Base-by-base conservation (phyloP, 176 grass and related monocot species). In the Avena sativa region DNA sequence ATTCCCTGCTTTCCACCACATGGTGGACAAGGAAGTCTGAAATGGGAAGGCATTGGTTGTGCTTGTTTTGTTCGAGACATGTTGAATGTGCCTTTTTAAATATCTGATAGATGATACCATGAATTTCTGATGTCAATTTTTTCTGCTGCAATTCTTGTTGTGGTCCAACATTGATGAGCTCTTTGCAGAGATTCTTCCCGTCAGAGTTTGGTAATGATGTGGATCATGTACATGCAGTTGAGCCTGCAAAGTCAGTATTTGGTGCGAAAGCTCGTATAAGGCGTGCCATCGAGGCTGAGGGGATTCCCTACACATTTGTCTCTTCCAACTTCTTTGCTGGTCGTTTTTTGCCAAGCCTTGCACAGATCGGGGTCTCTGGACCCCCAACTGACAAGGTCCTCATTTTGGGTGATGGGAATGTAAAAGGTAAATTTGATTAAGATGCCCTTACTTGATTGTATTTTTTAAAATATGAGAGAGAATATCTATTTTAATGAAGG, bases 201-300 rank as follows among this genome's bases (percentile, higher is more conserved):
- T 89, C 87, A 5, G 87, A 89, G 67, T 89, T 46, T 79, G 87
- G 87, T 72, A 89, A 89, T 85, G 87, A 89, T 74, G 87, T 85
- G 57, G 81, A 89, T 55, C 75, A 23, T 40, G 56, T 80, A 20
- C 81, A 84, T 65, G 81, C 87, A 0, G 76, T 89, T 32, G 81
- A 89, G 56, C 82, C 87, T 88, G 87, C 81, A 71, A 84, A 88
- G 46, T 61, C 74, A 4, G 23, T 78, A 1, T 88, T 52, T 25
- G 62, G 81, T 71, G 13, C 0, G 19, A 88, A 88, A 78, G 81
- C 87, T 79, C 43, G 40, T 71, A 25, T 88, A 71, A 88, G 87
- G 76, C 82, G 87, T 53, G 75, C 66, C 11, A 14, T 89, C 17
- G 87, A 89, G n/a, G 87, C 81, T 12, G 81, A 89, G 76, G 66